These are phyloP conservation scores for Rubia balearica DNA, from an alignment of 305 asterid species.

Conservation along the genomic window DNA sequence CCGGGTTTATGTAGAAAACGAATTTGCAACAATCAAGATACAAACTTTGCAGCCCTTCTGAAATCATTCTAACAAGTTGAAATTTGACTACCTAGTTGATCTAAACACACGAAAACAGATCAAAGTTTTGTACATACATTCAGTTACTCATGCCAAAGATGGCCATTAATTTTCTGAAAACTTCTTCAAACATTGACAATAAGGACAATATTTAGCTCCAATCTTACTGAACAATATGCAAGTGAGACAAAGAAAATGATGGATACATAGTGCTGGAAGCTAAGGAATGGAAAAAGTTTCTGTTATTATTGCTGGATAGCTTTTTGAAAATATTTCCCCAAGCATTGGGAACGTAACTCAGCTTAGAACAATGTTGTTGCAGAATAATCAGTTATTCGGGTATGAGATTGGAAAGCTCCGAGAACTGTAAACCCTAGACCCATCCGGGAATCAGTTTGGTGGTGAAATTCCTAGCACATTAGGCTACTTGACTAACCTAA, in stretches of 20 bases:
- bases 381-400: constrained; percentile 66
- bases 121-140: too few relatives aligned
- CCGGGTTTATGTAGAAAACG: too few relatives aligned
- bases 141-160: too few relatives aligned
- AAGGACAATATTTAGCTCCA: not conserved
- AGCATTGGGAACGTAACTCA: constrained; percentile 74
- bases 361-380: constrained; percentile 71
- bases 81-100: too few relatives aligned
- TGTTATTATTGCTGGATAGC: constrained; percentile 5
- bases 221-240: not conserved
- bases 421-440: constrained; percentile 66
- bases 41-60: too few relatives aligned
- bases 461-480: constrained; percentile 78
- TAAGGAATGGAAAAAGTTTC: constrained; percentile 9
- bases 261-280: not conserved
- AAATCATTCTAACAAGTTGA: too few relatives aligned
- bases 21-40: too few relatives aligned
- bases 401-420: constrained; percentile 71
- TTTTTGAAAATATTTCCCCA: constrained; percentile 35
- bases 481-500: constrained; percentile 45
- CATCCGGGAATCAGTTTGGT: constrained; percentile 65
- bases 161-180: not conserved
- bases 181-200: not conserved
- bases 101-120: too few relatives aligned
- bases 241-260: not conserved